A percentile compares a stretch with the other conserved stretches of the same genome.
phyloP scores from a whole-genome alignment of 768 basidiomycete species.

The Tricholoma saponaceum region DNA sequence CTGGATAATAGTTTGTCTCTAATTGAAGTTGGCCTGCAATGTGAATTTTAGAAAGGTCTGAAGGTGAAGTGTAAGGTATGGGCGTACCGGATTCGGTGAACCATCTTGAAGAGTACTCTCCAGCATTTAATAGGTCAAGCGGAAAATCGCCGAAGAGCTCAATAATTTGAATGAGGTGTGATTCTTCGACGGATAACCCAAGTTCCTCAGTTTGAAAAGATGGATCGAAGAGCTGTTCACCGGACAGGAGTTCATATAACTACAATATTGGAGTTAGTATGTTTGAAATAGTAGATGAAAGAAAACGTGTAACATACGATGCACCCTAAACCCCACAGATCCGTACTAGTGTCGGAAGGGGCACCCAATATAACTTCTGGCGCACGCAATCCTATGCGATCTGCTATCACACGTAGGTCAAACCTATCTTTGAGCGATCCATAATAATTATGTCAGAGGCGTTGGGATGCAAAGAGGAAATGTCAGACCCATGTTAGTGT shows the following conservation, averaged over 20 bases:
- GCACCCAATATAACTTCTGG: conserved; percentile 22
- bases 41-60: not conserved
- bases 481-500: conserved; percentile 2
- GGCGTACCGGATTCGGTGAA: conserved; percentile 19
- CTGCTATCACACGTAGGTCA: not conserved
- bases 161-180: conserved; percentile 25
- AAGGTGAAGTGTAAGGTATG: not conserved
- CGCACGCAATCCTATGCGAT: conserved; percentile 14
- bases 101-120: conserved; percentile 15
- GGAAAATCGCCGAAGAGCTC: conserved; percentile 21
- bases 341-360: conserved; percentile 15
- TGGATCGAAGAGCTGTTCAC: conserved; percentile 19
- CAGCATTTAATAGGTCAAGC: conserved; percentile 11
- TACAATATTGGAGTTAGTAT: conserved; percentile 11
- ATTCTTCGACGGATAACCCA: conserved; percentile 20
- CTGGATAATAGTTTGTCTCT: conserved; percentile 22
- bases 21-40: conserved; percentile 14
- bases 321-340: conserved; percentile 27
- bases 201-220: conserved; percentile 21
- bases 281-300: not conserved
- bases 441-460: not conserved
- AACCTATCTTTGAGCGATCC: not conserved
- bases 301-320: conserved; percentile 3
- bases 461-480: not conserved
- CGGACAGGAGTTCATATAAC: conserved; percentile 22